Percentiles rank a stretch among this genome's conserved stretches.
phyloP scores from a whole-genome alignment of 2,329 filamentous ascomycete species.

The Xylaria sp. region DNA sequence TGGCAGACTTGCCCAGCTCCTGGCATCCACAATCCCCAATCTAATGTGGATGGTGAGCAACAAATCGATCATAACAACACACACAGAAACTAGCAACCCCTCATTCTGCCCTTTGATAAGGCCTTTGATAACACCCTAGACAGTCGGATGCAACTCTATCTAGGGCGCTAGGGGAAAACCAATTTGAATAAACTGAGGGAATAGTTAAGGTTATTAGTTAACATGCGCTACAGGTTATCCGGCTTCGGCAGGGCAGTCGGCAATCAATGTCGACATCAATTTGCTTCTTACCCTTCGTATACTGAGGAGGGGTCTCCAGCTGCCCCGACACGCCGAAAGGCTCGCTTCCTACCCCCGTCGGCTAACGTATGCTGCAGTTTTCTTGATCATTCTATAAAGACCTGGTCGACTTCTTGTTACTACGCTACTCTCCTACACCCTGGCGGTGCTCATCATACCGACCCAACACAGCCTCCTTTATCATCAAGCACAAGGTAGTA shows the following conservation, averaged over 20 bases:
- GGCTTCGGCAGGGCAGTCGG: background rate
- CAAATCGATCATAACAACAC: constrained; percentile 1
- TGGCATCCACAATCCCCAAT: constrained; percentile 12
- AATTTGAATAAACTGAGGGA: constrained; percentile 1
- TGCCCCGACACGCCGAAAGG: background rate
- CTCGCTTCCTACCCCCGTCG: background rate
- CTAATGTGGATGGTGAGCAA: constrained; percentile 2
- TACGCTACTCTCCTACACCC: background rate
- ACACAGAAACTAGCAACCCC: background rate
- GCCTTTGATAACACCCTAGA: too few relatives aligned
- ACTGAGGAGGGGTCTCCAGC: background rate
- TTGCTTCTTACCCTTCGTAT: constrained; percentile 2
- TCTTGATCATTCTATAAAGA: constrained; percentile 11
- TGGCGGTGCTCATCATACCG: background rate
- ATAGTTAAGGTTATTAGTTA: background rate
- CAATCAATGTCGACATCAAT: constrained; percentile 8
- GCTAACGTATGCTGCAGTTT: constrained; percentile 4
- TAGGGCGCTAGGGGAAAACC: too few relatives aligned
- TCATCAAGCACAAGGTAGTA: background rate
- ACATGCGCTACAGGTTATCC: background rate
- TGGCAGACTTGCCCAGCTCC: background rate
- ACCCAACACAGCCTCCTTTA: background rate
- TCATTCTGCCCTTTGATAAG: constrained; percentile 12
- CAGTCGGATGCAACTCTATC: constrained; percentile 4
- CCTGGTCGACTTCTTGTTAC: background rate